These are phyloP conservation scores for Pyricularia sp. DNA, from an alignment of 2,329 filamentous ascomycete species.

Conservation along the genomic window DNA sequence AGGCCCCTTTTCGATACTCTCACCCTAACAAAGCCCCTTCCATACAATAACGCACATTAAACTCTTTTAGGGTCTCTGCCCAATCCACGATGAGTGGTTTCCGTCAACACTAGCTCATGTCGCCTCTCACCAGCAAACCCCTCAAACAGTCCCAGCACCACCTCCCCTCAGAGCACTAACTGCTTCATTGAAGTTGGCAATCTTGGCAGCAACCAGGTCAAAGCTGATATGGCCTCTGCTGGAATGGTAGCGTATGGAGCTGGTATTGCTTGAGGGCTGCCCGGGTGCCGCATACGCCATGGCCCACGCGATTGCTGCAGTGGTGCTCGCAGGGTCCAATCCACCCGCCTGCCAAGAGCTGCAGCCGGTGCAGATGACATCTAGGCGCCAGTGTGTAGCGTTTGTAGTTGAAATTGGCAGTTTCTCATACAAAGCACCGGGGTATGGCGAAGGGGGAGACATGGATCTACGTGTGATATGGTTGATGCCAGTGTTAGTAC, in stretches of 20 bases:
- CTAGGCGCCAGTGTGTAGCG: conserved; percentile 27
- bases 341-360: conserved; percentile 19
- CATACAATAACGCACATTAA: background rate
- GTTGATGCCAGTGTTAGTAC: background rate
- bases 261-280: conserved; percentile 13
- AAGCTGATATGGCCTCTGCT: conserved; percentile 12
- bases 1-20: too few species aligned
- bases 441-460: conserved; percentile 16
- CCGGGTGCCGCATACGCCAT: conserved; percentile 10
- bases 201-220: conserved; percentile 15
- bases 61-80: background rate
- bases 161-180: background rate
- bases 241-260: conserved; percentile 16
- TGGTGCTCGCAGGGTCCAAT: conserved; percentile 14
- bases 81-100: background rate
- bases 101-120: background rate
- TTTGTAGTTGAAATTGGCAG: conserved; percentile 22
- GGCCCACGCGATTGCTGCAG: conserved; percentile 14
- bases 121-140: background rate
- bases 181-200: conserved; percentile 12
- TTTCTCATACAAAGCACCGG: conserved; percentile 19
- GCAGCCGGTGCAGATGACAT: conserved; percentile 24
- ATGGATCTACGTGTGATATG: background rate
- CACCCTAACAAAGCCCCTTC: too few species aligned
- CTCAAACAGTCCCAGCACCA: background rate